phyloP scores from a whole-genome alignment of 768 basidiomycete species.

The Daedalea quercina region DNA sequence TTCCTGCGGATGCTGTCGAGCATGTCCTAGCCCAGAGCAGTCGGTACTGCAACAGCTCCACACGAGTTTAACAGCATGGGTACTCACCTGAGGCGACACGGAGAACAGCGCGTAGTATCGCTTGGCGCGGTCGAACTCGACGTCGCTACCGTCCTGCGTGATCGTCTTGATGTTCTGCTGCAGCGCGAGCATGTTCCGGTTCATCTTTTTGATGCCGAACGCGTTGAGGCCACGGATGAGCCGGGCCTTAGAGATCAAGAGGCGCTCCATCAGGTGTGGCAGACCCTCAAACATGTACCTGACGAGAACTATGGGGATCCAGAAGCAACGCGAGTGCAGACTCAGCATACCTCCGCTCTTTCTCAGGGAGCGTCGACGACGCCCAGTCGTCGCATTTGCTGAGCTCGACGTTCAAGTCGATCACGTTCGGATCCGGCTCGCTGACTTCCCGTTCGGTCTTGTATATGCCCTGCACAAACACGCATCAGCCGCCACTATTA shows the following conservation, averaged over 20 bases:
- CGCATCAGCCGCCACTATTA: background rate
- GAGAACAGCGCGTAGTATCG: slow-evolving; percentile 78
- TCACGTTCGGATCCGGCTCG: slow-evolving; percentile 88
- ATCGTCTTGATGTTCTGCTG: slow-evolving; percentile 87
- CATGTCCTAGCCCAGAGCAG: slow-evolving; percentile 49
- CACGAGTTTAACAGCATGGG: background rate
- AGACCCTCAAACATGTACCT: slow-evolving; percentile 89
- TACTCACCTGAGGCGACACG: slow-evolving; percentile 62
- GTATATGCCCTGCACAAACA: slow-evolving; percentile 66
- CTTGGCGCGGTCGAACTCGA: slow-evolving; percentile 71
- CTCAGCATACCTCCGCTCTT: slow-evolving; percentile 60
- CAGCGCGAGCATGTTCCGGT: slow-evolving; percentile 83
- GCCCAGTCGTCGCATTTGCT: slow-evolving; percentile 69
- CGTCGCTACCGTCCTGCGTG: slow-evolving; percentile 48
- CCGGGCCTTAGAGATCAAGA: slow-evolving; percentile 70
- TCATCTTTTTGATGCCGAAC: slow-evolving; percentile 80
- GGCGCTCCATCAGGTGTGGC: slow-evolving; percentile 76
- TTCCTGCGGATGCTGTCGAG: slow-evolving; percentile 60
- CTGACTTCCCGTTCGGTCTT: slow-evolving; percentile 71
- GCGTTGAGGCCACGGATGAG: slow-evolving; percentile 62
- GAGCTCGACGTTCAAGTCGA: slow-evolving; percentile 80
- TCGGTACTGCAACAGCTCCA: too few relatives aligned
- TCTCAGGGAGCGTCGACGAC: slow-evolving; percentile 50
- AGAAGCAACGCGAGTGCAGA: background rate
- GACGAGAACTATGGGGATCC: background rate